Evolutionary conservation across 306 rosid species (phyloP), one percentile per base, ranked within the genome.

Genomic region (Vigna angularis): DNA sequence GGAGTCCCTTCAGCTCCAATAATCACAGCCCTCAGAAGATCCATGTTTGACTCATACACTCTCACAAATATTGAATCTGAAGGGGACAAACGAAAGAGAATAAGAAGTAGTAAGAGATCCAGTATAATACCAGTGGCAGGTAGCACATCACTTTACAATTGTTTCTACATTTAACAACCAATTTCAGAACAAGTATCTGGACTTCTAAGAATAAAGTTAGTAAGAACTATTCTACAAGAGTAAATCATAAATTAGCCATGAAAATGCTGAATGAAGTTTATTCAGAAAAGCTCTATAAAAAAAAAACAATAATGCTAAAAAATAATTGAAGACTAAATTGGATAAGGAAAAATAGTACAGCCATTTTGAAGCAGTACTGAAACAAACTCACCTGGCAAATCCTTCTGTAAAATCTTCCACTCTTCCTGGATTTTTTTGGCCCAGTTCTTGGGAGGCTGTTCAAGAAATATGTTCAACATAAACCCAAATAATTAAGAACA

Each of bases 1-100:
- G 98, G 98, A 74, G 98, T 95, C 48, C 98, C 98, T 87, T 91
- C 93, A 9, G 98, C 96, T 68, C 98, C 98, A 79, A 94, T 67
- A 76, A 94, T 94, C 40, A 88, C 97, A 79, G 97, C 98, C 87
- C 98, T 86, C 85, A 94, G 48, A 74, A 94, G 91, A 88, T 94
- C 98, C 88, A 94, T 89, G 86, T 97, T 88, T 76, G 96, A 66
- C 82, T 94, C 96, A 47, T 83, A 90, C 49, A 88, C 93, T 74
- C 97, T 86, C 45, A 94, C 94, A 85, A 90, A 92, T 88, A 92
- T 90, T 57, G 94, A 77, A 56, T 85, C 98, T 94, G 91, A 74
- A 9, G 76, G 72, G 6, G 70, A 20, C 17, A 71, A 61, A 17
- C 47, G 55, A 9, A 55, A 58, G 13, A 74, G 38, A 64, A 71